These are phyloP conservation scores for Penicillium desertorum DNA, from an alignment of 495 filamentous ascomycete genomes.

Conservation along the genomic window DNA sequence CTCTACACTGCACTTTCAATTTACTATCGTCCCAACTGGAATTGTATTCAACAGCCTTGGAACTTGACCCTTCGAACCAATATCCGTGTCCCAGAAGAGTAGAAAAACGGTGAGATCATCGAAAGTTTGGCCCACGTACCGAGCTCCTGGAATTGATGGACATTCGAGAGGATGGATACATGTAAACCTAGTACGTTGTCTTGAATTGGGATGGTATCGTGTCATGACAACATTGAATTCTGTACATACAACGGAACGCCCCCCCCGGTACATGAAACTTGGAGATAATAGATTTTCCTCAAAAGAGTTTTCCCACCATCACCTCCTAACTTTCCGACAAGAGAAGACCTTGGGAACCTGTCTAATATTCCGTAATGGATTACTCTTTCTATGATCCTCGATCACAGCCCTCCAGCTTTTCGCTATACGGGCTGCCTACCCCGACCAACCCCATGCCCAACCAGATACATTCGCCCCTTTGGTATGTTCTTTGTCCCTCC, in stretches of 20 bases:
- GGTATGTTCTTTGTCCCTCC: neutral
- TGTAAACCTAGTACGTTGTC: neutral
- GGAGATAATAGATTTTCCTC: neutral
- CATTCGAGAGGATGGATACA: neutral
- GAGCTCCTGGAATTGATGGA: neutral
- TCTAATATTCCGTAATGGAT: slow-evolving; percentile 32
- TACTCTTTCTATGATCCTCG: slow-evolving; percentile 41
- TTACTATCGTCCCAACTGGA: slow-evolving; percentile 14
- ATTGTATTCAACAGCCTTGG: neutral
- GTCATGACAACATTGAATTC: neutral
- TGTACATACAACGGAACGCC: slow-evolving; percentile 7
- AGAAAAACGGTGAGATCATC: slow-evolving; percentile 25
- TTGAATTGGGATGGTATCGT: neutral
- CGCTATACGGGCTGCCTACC: slow-evolving; percentile 43
- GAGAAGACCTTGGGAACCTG: neutral
- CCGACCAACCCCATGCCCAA: slow-evolving; percentile 31
- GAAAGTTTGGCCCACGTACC: slow-evolving; percentile 15
- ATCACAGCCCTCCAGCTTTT: slow-evolving; percentile 30
- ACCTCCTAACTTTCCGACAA: slow-evolving; percentile 7
- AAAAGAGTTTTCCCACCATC: neutral
- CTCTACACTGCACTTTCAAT: slow-evolving; percentile 14
- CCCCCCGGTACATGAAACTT: neutral
- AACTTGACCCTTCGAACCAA: neutral
- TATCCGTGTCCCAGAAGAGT: neutral
- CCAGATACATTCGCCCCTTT: slow-evolving; percentile 17